Base-by-base conservation (phyloP, 768 basidiomycete genomes). In the Lactifluus hygrophoroides region DNA sequence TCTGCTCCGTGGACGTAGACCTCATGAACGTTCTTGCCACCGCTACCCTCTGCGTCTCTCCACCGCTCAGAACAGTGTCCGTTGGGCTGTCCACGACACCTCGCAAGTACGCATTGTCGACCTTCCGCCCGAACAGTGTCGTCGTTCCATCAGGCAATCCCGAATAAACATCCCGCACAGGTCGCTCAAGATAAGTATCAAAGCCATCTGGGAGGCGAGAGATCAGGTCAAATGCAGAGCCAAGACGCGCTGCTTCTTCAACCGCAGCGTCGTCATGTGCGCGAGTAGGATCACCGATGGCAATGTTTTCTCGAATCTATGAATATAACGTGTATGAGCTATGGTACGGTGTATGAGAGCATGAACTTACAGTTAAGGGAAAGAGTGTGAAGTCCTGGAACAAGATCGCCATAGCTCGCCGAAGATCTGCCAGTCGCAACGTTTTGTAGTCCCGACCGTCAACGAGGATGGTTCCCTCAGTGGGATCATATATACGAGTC, bases 321-420 rank as follows among this genome's bases (percentile, higher is more conserved):
- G 42, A 2, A 13, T 27, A 9, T 43, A n/a, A 27, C 21, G 42
- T 37, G 28, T 35, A 23, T 6, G 14, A 42, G 34, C 42, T 28
- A 23, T 45, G 11, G 53, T 34, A 27, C 17, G 34, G 3, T 19
- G 51, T 23, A 32, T 38, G 50, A 23, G 9, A 4, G 47, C 30
- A 6, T 6, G 8, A 17, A 35, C 85, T 48, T 60, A 87, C 87
- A 21, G 88, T 84, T 44, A 91, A 74, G 0, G 88, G 88, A 65
- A 90, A 90, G 64, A 82, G 76, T 0, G 85, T 88, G 64, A 86
- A 90, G 67, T 91, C 88, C 66, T 91, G 88, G 71, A 90, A 90
- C 27, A 91, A 77, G 19, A 85, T 85, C 3, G 84, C 82, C 32
- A 81, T 81, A 2, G 81, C 77, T 16, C 79, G 78, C 19, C 88